Evolutionary conservation across 2,329 filamentous ascomycete genomes (phyloP).

Genomic region (Penicillium corylophilum): DNA sequence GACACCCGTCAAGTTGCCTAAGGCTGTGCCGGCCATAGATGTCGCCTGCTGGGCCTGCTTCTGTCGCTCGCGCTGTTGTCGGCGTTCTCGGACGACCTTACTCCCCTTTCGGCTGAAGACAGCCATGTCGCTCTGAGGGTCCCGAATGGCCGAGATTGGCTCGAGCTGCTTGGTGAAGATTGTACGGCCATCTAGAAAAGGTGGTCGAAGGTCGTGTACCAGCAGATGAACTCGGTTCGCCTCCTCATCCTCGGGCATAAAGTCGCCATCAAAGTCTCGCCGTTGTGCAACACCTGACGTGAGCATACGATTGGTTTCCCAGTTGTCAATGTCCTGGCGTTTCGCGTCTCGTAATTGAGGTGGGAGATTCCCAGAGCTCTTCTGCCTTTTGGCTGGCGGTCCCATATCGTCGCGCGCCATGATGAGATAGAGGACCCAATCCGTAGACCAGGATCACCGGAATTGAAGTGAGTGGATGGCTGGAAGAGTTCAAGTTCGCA

Average conservation of each 20-base stretch:
- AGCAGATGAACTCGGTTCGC: slow-evolving; percentile 83
- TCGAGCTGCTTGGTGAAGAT: slow-evolving; percentile 98
- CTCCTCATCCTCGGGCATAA: slow-evolving; percentile 82
- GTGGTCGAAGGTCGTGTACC: slow-evolving; percentile 89
- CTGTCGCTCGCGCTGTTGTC: slow-evolving; percentile 89
- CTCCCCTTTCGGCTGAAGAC: slow-evolving; percentile 96
- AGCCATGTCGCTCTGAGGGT: slow-evolving; percentile 97
- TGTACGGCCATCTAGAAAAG: slow-evolving; percentile 89
- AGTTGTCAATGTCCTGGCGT: slow-evolving; percentile 92
- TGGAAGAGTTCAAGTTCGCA: slow-evolving; percentile 3
- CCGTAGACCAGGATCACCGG: not conserved
- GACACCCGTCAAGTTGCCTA: slow-evolving; percentile 93
- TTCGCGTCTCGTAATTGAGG: slow-evolving; percentile 51
- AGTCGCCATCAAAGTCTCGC: slow-evolving; percentile 75
- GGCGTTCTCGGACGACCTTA: slow-evolving; percentile 82
- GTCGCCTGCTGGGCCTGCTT: slow-evolving; percentile 95
- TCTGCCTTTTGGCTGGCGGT: slow-evolving; percentile 41
- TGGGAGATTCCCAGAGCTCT: slow-evolving; percentile 36
- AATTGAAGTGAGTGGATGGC: not conserved
- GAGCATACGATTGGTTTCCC: slow-evolving; percentile 98
- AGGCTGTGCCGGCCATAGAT: slow-evolving; percentile 82
- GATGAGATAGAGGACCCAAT: slow-evolving; percentile 2
- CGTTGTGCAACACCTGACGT: slow-evolving; percentile 93
- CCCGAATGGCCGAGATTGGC: slow-evolving; percentile 86
- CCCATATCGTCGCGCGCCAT: slow-evolving; percentile 38